Conservation (phyloP, 345 rosid species). For the Lepidium sativum region DNA sequence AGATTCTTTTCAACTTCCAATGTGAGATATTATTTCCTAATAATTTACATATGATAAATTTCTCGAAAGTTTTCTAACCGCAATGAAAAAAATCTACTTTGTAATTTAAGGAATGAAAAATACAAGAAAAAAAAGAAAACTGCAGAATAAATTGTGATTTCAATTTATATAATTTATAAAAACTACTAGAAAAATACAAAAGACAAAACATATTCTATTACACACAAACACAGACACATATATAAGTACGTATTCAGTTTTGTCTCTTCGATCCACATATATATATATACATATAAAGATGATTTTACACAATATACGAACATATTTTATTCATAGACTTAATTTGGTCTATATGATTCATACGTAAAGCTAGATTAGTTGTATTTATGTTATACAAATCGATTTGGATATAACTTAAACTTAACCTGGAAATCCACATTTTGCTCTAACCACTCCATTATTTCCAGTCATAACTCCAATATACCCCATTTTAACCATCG, state of each 20-base stretch:
- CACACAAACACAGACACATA: conserved; percentile 8
- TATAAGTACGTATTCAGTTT: not conserved
- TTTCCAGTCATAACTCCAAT: conserved; percentile 55
- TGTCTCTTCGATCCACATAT: conserved; percentile 8
- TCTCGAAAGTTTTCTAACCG: too few species aligned
- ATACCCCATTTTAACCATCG: conserved; percentile 63
- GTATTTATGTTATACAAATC: not conserved
- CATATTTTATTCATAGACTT: conserved; percentile 19
- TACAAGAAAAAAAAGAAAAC: too few species aligned
- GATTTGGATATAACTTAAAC: conserved; percentile 8
- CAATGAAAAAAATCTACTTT: too few species aligned
- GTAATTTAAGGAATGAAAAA: too few species aligned
- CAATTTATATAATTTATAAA: not conserved
- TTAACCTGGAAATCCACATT: conserved; percentile 55
- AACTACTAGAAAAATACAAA: not conserved
- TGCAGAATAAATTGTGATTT: not conserved
- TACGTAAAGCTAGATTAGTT: not conserved
- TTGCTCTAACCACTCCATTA: conserved; percentile 56
- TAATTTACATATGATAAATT: too few species aligned
- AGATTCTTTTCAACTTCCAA: too few species aligned
- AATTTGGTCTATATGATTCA: conserved; percentile 2
- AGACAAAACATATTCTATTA: conserved; percentile 9
- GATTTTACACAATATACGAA: conserved; percentile 10
- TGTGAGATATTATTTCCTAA: too few species aligned
- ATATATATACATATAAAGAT: not conserved